Evolutionary conservation across 805 yeast genomes (phyloP).

Genomic region (Ogataea salicorniae): DNA sequence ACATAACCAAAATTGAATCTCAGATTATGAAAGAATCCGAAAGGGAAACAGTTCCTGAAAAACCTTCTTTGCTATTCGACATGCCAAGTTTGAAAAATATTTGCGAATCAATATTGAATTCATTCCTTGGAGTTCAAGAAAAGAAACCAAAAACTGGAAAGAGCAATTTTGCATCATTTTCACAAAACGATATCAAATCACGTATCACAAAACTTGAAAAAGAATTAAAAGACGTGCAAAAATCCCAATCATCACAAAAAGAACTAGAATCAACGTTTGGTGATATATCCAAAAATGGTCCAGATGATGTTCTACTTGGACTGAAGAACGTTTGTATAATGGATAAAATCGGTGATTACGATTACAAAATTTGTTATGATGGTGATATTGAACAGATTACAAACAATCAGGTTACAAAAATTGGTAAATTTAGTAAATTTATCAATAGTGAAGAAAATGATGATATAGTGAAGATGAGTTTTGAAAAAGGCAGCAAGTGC

Average conservation of each 20-base stretch:
- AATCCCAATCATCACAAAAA: background rate
- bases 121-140: conserved; percentile 19
- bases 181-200: conserved; percentile 7
- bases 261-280: conserved; percentile 12
- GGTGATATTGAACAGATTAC: conserved; percentile 52
- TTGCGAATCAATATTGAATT: conserved; percentile 10
- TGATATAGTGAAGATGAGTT: conserved; percentile 27
- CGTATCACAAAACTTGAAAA: conserved; percentile 21
- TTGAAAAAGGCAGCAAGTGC: conserved; percentile 66
- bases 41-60: background rate
- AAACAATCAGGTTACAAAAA: conserved; percentile 39
- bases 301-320: conserved; percentile 59
- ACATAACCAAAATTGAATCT: conserved; percentile 4
- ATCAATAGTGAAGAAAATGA: conserved; percentile 6
- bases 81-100: background rate
- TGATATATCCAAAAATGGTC: conserved; percentile 40
- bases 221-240: conserved; percentile 5
- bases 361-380: conserved; percentile 56
- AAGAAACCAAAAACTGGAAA: background rate
- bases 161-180: conserved; percentile 1
- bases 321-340: conserved; percentile 39
- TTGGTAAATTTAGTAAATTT: conserved; percentile 40
- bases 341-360: conserved; percentile 61
- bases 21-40: background rate
- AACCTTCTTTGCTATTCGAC: background rate